Conservation (phyloP, 768 basidiomycete species). For the Boletellus ananiceps region DNA sequence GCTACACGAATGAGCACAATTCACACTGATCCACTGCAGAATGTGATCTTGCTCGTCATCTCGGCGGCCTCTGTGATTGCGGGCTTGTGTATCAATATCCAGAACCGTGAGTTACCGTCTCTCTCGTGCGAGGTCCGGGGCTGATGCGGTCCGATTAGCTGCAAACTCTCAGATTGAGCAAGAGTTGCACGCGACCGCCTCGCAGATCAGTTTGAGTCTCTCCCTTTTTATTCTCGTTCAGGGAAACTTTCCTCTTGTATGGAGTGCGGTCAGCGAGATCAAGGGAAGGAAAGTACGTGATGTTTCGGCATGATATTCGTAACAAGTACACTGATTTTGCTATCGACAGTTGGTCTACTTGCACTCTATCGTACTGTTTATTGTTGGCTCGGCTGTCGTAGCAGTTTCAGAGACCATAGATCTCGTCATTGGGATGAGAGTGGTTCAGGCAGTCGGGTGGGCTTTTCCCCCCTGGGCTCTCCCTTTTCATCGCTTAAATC, state of each 20-base stretch:
- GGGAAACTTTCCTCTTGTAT: constrained; percentile 44
- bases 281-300: constrained; percentile 62
- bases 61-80: constrained; percentile 29
- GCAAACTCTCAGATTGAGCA: constrained; percentile 61
- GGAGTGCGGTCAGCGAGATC: constrained; percentile 41
- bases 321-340: not conserved
- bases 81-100: constrained; percentile 25
- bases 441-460: constrained; percentile 61
- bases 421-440: constrained; percentile 62
- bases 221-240: constrained; percentile 72
- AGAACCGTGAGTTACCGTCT: constrained; percentile 23
- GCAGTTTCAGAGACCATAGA: constrained; percentile 53
- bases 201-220: constrained; percentile 62
- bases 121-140: not conserved
- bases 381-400: constrained; percentile 53
- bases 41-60: constrained; percentile 18
- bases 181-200: constrained; percentile 55
- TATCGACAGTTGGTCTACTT: constrained; percentile 49
- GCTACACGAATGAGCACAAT: not conserved
- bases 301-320: not conserved
- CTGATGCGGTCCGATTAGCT: constrained; percentile 37
- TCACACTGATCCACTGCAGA: constrained; percentile 9
- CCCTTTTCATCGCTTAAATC: not conserved
- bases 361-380: constrained; percentile 47
- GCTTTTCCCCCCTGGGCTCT: constrained; percentile 6